Percentiles rank a stretch among this genome's conserved stretches.
Evolutionary conservation across 2,329 filamentous ascomycete genomes (phyloP).

Genomic region (Fusarium globosum): DNA sequence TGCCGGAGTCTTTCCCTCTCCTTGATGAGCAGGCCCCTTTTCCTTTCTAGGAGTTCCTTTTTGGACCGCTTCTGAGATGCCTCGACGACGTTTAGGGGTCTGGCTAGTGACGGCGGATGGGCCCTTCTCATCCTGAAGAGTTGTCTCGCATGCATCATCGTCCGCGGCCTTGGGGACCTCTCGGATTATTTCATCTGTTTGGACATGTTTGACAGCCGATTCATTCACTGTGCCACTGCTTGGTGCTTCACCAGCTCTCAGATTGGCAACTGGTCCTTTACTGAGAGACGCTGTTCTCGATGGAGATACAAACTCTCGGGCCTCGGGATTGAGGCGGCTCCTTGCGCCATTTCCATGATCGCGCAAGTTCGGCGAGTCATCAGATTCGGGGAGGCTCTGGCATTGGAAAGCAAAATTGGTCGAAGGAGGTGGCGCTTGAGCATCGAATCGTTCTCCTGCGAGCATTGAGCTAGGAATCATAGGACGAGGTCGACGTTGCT

Average conservation of each 20-base stretch:
- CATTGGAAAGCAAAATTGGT: constrained; percentile 29
- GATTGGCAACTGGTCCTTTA: not conserved
- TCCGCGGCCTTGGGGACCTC: not conserved
- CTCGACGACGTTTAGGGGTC: not conserved
- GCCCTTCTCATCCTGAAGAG: not conserved
- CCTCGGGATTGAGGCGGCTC: constrained; percentile 33
- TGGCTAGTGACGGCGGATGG: not conserved
- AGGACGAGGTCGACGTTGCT: constrained; percentile 44
- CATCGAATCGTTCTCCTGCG: constrained; percentile 21
- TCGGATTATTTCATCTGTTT: not conserved
- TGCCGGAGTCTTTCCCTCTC: constrained; percentile 14
- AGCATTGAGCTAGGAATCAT: constrained; percentile 29
- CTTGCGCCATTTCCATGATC: constrained; percentile 4
- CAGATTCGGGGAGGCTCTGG: not conserved
- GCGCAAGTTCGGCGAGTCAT: not conserved
- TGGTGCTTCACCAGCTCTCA: not conserved
- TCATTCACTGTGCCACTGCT: not conserved
- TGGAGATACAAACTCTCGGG: constrained; percentile 41
- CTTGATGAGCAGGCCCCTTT: not conserved
- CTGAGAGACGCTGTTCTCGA: constrained; percentile 4
- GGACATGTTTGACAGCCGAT: not conserved
- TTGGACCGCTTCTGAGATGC: constrained; percentile 1
- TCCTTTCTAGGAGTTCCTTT: not conserved
- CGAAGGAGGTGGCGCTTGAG: constrained; percentile 13
- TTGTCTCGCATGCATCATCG: not conserved